These are phyloP conservation scores for Balansia obtecta DNA, from an alignment of 2,329 filamentous ascomycete species.

Conservation along the genomic window DNA sequence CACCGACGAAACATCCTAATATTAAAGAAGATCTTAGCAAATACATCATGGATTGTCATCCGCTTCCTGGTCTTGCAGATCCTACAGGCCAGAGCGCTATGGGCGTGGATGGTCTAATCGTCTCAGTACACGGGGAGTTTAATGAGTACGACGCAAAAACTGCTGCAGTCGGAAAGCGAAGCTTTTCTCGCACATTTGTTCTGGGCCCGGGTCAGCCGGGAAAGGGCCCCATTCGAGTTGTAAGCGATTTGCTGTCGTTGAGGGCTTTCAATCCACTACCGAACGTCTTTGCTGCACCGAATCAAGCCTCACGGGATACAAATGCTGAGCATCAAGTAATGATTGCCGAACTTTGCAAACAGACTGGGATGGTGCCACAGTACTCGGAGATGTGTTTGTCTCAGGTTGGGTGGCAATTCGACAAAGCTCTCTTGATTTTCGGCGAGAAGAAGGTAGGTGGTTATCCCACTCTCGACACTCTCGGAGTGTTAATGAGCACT, in stretches of 20 bases:
- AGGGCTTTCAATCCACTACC: conserved; percentile 49
- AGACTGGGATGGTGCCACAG: conserved; percentile 67
- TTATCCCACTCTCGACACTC: not conserved
- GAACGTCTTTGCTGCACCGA: conserved; percentile 23
- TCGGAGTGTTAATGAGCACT: not conserved
- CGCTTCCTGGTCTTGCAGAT: conserved; percentile 59
- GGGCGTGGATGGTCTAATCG: conserved; percentile 66
- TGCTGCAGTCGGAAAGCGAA: conserved; percentile 50
- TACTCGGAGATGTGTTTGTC: conserved; percentile 73
- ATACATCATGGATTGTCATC: conserved; percentile 74
- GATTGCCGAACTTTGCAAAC: conserved; percentile 61
- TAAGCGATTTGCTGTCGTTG: conserved; percentile 68
- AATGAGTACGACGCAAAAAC: conserved; percentile 54
- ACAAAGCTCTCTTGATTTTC: conserved; percentile 63
- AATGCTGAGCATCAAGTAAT: conserved; percentile 50
- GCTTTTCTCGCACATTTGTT: conserved; percentile 72
- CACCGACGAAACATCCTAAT: conserved; percentile 62
- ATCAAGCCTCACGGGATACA: conserved; percentile 13
- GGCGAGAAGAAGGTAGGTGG: conserved; percentile 56
- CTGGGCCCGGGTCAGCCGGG: conserved; percentile 61
- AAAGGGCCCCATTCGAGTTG: conserved; percentile 54
- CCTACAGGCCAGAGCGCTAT: conserved; percentile 47
- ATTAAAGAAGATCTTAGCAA: conserved; percentile 54
- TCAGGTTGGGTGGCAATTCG: conserved; percentile 69
- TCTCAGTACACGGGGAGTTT: conserved; percentile 75